Evolutionary conservation across 768 basidiomycete genomes (phyloP).

Genomic region (Hericium alpestre): DNA sequence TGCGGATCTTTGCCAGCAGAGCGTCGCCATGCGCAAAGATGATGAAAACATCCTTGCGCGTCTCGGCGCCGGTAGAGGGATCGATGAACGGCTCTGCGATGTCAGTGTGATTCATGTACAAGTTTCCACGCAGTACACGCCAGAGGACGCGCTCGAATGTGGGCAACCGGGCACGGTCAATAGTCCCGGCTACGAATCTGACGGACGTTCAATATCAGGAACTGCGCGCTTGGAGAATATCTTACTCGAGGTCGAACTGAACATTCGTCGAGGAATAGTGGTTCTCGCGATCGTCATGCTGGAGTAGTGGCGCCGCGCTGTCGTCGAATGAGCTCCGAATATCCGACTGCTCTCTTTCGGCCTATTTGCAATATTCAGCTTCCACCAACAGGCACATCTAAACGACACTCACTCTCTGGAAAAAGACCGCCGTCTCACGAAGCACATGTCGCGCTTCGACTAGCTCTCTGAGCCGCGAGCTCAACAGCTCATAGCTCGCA

Average conservation of each 20-base stretch:
- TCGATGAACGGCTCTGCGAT: slow-evolving; percentile 90
- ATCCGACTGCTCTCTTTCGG: slow-evolving; percentile 65
- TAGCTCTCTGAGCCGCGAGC: slow-evolving; percentile 76
- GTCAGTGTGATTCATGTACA: slow-evolving; percentile 98
- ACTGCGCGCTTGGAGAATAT: slow-evolving; percentile 1
- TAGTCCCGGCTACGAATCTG: slow-evolving; percentile 93
- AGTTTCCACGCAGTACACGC: slow-evolving; percentile 93
- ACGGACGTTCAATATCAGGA: background rate
- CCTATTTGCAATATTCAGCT: slow-evolving; percentile 35
- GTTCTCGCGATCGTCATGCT: slow-evolving; percentile 78
- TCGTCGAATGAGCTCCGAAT: slow-evolving; percentile 89
- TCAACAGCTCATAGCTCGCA: slow-evolving; percentile 79
- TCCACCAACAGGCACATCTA: background rate
- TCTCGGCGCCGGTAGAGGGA: slow-evolving; percentile 70
- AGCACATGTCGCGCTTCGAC: slow-evolving; percentile 92
- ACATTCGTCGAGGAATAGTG: slow-evolving; percentile 37
- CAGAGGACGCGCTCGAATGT: slow-evolving; percentile 97
- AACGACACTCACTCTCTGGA: slow-evolving; percentile 54
- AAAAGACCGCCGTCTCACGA: slow-evolving; percentile 92
- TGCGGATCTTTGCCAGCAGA: slow-evolving; percentile 91
- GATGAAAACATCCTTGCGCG: slow-evolving; percentile 97
- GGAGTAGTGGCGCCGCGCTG: slow-evolving; percentile 79
- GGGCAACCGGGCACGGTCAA: slow-evolving; percentile 82
- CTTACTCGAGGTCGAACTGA: slow-evolving; percentile 85
- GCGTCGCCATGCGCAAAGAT: slow-evolving; percentile 96